A percentile compares a stretch with the other conserved stretches of the same genome.
Conservation (phyloP, 2,329 filamentous ascomycete species). For the Cercospora brassicicola region DNA sequence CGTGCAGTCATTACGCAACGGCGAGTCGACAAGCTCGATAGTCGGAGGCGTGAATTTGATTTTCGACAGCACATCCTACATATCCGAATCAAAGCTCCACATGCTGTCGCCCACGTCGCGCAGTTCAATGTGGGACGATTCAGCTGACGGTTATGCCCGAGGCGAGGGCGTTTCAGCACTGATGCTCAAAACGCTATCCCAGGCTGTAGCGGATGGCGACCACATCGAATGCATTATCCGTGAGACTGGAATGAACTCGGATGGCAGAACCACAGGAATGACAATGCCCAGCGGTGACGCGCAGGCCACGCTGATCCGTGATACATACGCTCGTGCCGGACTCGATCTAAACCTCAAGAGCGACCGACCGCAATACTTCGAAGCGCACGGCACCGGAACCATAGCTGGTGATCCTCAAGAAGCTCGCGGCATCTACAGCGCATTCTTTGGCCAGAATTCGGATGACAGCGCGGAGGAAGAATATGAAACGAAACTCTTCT, state of each 20-base stretch:
- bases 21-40: constrained; percentile 28
- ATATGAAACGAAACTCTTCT: constrained; percentile 14
- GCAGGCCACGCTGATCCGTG: constrained; percentile 42
- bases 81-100: constrained; percentile 24
- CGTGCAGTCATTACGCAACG: constrained; percentile 35
- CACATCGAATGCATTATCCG: constrained; percentile 45
- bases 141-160: constrained; percentile 53
- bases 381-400: constrained; percentile 41
- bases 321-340: constrained; percentile 40
- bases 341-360: constrained; percentile 16
- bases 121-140: constrained; percentile 37
- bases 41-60: constrained; percentile 34
- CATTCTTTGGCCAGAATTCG: constrained; percentile 16
- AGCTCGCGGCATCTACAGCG: constrained; percentile 27
- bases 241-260: constrained; percentile 41
- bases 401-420: constrained; percentile 33
- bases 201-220: constrained; percentile 52
- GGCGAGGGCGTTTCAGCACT: constrained; percentile 57
- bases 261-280: constrained; percentile 43
- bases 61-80: constrained; percentile 22
- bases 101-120: constrained; percentile 34
- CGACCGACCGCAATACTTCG: constrained; percentile 26
- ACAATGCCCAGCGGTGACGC: constrained; percentile 42
- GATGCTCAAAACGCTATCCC: constrained; percentile 52
- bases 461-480: constrained; percentile 1